Conservation (phyloP, 164 flowering plant species). For the Nelumbo lutea region DNA sequence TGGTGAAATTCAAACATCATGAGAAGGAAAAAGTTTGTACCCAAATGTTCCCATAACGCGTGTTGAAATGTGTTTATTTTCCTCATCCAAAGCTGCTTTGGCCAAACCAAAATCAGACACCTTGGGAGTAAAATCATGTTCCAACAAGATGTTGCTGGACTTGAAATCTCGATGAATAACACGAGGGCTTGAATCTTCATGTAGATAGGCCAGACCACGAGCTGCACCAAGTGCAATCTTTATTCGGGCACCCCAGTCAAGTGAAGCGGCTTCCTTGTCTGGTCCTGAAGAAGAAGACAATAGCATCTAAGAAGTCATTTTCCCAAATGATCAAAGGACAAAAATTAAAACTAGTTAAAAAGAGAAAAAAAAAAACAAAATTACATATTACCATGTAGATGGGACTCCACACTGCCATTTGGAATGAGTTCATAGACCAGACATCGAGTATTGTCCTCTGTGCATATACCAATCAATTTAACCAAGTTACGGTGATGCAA, state of each 20-base stretch:
- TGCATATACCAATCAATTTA: slow-evolving; percentile 90
- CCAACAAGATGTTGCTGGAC: slow-evolving; percentile 88
- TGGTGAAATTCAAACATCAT: neutral
- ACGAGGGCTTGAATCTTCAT: slow-evolving; percentile 93
- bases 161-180: slow-evolving; percentile 97
- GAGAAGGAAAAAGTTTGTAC: slow-evolving; percentile 24
- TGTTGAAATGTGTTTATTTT: slow-evolving; percentile 69
- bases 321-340: neutral
- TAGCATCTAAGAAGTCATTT: slow-evolving; percentile 5
- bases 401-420: slow-evolving; percentile 96
- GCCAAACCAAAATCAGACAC: slow-evolving; percentile 96
- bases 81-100: slow-evolving; percentile 68
- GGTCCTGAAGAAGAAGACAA: slow-evolving; percentile 35
- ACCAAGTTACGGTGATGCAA: slow-evolving; percentile 94
- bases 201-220: slow-evolving; percentile 91
- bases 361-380: neutral
- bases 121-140: slow-evolving; percentile 86
- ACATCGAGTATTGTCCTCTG: slow-evolving; percentile 66
- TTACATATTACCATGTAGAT: slow-evolving; percentile 63
- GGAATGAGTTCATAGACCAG: slow-evolving; percentile 88
- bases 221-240: slow-evolving; percentile 98
- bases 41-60: slow-evolving; percentile 96
- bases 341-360: neutral
- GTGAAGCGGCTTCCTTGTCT: slow-evolving; percentile 69
- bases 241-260: slow-evolving; percentile 81